Evolutionary conservation across 805 yeast genomes (phyloP), one percentile per base, ranked within the genome.

Genomic region (Saccharomycopsis capsularis): DNA sequence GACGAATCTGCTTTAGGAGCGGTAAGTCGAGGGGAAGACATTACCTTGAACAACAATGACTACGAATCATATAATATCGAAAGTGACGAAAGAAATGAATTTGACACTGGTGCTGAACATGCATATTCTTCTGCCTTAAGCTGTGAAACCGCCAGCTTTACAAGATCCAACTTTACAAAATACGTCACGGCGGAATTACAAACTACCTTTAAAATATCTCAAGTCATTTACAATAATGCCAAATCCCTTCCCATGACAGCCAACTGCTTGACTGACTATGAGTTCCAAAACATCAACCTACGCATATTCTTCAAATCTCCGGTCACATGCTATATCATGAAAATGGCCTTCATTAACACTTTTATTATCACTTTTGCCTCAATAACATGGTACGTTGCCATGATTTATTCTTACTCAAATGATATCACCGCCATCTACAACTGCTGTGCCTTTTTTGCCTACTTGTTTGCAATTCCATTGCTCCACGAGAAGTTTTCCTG

Each of bases 371-470:
- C 85, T 18, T 52, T 78, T 1, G 95, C 95, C 0, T 95, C 95
- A 1, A 69, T 76, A 18, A 78, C 95, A 1, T 87, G 96, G 96
- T 88, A 86, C 61, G 74, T 85, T 16, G 84, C 95, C 9, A 85
- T 88, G 79, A 72, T 80, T 27, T 65, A 85, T 60, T 81, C 95
- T 0, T 83, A 89, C 25, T 87, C 95, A 0, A 73, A 87, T 2
- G 95, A 88, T 59, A 83, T 88, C 34, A 88, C 95, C 2, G 96
- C 96, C 2, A 87, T 87, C 52, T 88, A 87, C 67, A 87, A 88
- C 67, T 86, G 93, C 61, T 82, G 91, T 15, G 95, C 95, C 0
- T 88, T 88, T 62, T 82, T 90, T 3, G 95, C 95, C 0, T 82
- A 88, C 59, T 76, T 85, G 15, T 87, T 88, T 64, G 87, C 95